These are phyloP conservation scores for Sphaerulina populicola DNA, from an alignment of 2,329 filamentous ascomycete genomes.

Conservation along the genomic window DNA sequence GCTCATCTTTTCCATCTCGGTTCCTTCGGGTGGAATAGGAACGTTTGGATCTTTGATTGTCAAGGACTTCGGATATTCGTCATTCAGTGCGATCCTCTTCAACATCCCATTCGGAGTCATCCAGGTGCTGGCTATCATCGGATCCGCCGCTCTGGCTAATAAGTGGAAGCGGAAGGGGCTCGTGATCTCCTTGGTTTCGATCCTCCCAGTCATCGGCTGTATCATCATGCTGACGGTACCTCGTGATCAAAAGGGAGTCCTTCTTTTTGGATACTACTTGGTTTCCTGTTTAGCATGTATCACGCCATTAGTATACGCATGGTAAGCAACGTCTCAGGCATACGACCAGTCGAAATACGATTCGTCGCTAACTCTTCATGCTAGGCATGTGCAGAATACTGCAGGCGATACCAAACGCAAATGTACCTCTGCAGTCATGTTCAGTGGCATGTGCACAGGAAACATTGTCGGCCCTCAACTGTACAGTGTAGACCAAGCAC, in stretches of 20 bases:
- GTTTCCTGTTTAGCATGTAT: conserved; percentile 1
- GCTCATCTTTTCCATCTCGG: conserved; percentile 1
- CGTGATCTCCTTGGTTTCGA: neutral
- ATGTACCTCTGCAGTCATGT: neutral
- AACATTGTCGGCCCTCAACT: conserved; percentile 5
- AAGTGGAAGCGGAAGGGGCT: conserved; percentile 3
- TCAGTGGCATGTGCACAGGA: conserved; percentile 2
- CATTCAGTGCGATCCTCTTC: conserved; percentile 4
- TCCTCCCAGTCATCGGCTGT: neutral
- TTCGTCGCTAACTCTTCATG: neutral
- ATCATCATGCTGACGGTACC: conserved; percentile 5
- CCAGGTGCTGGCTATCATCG: neutral
- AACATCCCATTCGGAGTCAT: conserved; percentile 6
- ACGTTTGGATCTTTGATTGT: conserved; percentile 5
- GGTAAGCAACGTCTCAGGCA: neutral
- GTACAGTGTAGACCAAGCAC: conserved; percentile 3
- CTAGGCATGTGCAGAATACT: neutral
- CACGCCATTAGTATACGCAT: conserved; percentile 3
- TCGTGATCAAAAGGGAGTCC: neutral
- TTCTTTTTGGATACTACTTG: conserved; percentile 2
- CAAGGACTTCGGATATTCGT: conserved; percentile 2
- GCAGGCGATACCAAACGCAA: conserved; percentile 3
- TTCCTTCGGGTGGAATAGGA: conserved; percentile 2
- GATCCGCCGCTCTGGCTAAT: neutral
- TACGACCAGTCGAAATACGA: neutral